Evolutionary conservation across 495 filamentous ascomycete genomes (phyloP).

Genomic region (Lophium mytilinum): DNA sequence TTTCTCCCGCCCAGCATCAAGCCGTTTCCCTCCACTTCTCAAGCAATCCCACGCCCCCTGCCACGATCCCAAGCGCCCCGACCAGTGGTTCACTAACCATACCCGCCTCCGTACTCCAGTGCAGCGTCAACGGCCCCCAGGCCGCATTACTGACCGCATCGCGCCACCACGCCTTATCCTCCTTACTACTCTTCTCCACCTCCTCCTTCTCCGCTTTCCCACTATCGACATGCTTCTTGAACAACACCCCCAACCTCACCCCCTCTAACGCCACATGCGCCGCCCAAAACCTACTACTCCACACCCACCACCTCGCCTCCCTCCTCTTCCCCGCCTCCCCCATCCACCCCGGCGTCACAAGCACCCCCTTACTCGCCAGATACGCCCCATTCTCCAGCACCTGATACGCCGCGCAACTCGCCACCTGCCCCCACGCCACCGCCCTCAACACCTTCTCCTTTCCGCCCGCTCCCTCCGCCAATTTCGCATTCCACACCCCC

Average conservation of each 20-base stretch:
- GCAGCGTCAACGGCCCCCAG: slow-evolving; percentile 58
- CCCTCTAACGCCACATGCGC: slow-evolving; percentile 70
- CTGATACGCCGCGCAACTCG: slow-evolving; percentile 61
- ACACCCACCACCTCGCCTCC: slow-evolving; percentile 52
- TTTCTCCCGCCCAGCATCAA: slow-evolving; percentile 1
- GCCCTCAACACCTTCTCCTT: slow-evolving; percentile 32
- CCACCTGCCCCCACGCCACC: slow-evolving; percentile 61
- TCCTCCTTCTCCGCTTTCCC: slow-evolving; percentile 31
- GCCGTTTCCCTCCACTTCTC: slow-evolving; percentile 50
- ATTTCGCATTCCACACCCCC: slow-evolving; percentile 9
- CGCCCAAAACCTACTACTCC: slow-evolving; percentile 75
- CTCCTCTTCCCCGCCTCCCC: slow-evolving; percentile 43
- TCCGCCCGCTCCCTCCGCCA: slow-evolving; percentile 26
- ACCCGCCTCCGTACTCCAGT: slow-evolving; percentile 74
- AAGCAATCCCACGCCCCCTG: slow-evolving; percentile 58
- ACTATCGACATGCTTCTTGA: slow-evolving; percentile 27
- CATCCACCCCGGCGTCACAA: slow-evolving; percentile 41
- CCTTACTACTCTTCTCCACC: slow-evolving; percentile 27
- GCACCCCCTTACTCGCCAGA: slow-evolving; percentile 59
- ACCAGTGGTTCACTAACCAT: slow-evolving; percentile 50
- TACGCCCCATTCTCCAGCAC: slow-evolving; percentile 77
- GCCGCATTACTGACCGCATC: slow-evolving; percentile 40
- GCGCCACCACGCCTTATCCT: slow-evolving; percentile 35
- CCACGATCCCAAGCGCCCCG: slow-evolving; percentile 56
- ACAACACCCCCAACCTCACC: slow-evolving; percentile 49